Percentiles rank a stretch among this genome's conserved stretches.
Evolutionary conservation across 345 rosid genomes (phyloP).

Genomic region (Laguncularia racemosa): DNA sequence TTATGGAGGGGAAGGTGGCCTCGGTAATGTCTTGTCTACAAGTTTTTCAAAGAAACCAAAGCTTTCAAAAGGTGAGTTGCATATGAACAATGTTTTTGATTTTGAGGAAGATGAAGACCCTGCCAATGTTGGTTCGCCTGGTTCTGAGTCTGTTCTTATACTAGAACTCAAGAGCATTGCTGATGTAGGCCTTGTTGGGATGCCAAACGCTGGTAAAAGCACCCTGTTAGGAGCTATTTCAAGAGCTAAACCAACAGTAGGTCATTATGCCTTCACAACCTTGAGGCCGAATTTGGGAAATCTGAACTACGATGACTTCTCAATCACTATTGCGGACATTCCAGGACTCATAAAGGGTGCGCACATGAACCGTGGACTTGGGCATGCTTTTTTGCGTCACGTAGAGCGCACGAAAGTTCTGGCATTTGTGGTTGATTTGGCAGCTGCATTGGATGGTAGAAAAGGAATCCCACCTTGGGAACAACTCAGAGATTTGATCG

Average conservation of each 20-base stretch:
- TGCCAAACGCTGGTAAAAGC: constrained; percentile 97
- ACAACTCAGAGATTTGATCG: constrained; percentile 61
- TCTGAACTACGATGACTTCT: constrained; percentile 62
- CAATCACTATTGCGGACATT: constrained; percentile 88
- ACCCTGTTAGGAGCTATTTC: constrained; percentile 87
- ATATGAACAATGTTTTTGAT: constrained; percentile 12
- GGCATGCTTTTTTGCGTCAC: constrained; percentile 87
- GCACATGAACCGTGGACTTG: constrained; percentile 77
- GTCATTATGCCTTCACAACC: constrained; percentile 87
- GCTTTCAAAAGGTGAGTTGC: constrained; percentile 13
- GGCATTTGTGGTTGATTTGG: constrained; percentile 85
- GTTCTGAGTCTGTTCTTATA: constrained; percentile 54
- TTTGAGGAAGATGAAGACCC: constrained; percentile 28
- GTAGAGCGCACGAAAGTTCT: constrained; percentile 90
- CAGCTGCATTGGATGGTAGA: constrained; percentile 60
- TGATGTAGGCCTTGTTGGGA: constrained; percentile 93
- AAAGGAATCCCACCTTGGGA: constrained; percentile 80
- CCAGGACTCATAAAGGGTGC: constrained; percentile 95
- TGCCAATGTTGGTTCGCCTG: constrained; percentile 44
- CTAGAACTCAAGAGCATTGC: constrained; percentile 93
- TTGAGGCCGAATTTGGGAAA: constrained; percentile 86
- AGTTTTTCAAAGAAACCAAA: constrained; percentile 32
- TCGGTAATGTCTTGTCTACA: constrained; percentile 49
- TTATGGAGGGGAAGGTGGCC: constrained; percentile 81
- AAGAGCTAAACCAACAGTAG: constrained; percentile 73